phyloP scores from a whole-genome alignment of 148 eudicot genomes.

The Camellia lanceoleosa region DNA sequence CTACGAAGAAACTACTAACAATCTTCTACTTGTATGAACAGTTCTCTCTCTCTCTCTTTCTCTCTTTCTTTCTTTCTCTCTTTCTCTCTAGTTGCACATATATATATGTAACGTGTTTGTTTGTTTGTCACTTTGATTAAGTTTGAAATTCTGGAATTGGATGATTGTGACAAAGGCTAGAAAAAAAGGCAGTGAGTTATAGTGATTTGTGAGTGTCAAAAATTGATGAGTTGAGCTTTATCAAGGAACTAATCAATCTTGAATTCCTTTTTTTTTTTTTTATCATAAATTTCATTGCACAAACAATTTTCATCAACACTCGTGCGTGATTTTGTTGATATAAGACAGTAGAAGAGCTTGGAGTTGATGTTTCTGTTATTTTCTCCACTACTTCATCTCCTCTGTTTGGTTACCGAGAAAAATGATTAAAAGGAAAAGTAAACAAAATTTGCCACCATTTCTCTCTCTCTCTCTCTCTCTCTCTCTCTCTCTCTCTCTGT shows the following conservation, averaged over 20 bases:
- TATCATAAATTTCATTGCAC: background rate
- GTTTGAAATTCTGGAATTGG: background rate
- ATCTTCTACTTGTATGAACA: constrained; percentile 38
- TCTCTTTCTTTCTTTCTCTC: too few relatives aligned
- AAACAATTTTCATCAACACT: background rate
- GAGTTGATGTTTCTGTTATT: constrained; percentile 36
- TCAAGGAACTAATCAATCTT: constrained; percentile 35
- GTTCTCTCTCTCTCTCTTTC: too few relatives aligned
- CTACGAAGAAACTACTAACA: constrained; percentile 59
- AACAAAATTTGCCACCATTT: too few relatives aligned
- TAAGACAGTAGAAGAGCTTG: constrained; percentile 44
- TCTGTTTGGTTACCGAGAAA: too few relatives aligned
- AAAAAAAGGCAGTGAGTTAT: constrained; percentile 53
- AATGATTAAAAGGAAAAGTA: too few relatives aligned
- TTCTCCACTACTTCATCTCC: background rate
- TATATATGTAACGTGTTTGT: background rate
- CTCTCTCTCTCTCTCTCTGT: too few relatives aligned
- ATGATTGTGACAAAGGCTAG: constrained; percentile 38
- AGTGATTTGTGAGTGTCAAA: constrained; percentile 37
- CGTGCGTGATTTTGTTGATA: background rate
- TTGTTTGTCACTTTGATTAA: background rate
- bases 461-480: too few relatives aligned
- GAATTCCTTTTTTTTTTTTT: background rate
- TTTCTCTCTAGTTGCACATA: background rate
- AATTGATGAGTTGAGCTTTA: constrained; percentile 35